A percentile compares a stretch with the other conserved stretches of the same genome.
phyloP scores from a whole-genome alignment of 139 green algal genomes.

The Picochlorum sp. region DNA sequence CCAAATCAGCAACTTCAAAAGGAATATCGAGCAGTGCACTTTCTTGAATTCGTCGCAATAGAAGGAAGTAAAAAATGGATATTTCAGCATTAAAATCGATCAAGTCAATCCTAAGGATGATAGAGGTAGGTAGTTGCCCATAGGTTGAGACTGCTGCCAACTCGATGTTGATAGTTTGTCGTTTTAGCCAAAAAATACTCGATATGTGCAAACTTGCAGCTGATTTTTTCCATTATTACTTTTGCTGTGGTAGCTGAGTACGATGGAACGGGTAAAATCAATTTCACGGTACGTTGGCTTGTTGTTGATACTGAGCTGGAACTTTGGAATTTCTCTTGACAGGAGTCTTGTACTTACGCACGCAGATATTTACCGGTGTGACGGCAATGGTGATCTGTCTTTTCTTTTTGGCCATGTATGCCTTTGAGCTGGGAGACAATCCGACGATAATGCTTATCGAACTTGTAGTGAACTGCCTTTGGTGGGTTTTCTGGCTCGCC shows the following conservation, averaged over 20 bases:
- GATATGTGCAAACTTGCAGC: neutral
- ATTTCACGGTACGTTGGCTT: neutral
- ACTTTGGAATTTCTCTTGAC: neutral
- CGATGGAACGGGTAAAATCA: neutral
- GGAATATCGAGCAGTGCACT: no score
- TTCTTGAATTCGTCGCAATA: no score
- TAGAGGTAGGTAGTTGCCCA: neutral
- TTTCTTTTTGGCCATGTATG: slow-evolving; percentile 3
- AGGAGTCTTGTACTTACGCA: neutral
- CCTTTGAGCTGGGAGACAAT: neutral
- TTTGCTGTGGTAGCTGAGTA: slow-evolving; percentile 10
- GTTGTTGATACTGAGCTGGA: neutral
- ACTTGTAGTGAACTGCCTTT: slow-evolving; percentile 1
- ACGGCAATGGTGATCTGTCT: slow-evolving; percentile 5
- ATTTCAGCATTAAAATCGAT: neutral
- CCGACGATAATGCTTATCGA: neutral
- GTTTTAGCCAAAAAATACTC: no score
- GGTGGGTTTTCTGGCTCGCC: slow-evolving; percentile 6
- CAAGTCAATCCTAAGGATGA: neutral
- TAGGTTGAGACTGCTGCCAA: neutral
- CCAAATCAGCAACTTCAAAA: no score
- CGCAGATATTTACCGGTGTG: slow-evolving; percentile 8
- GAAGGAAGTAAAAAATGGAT: no score
- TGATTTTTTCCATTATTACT: slow-evolving; percentile 6
- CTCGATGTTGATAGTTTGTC: neutral